Evolutionary conservation across 2,329 filamentous ascomycete species (phyloP), one percentile per base, ranked within the genome.

Genomic region (Penicillium griseofulvum): DNA sequence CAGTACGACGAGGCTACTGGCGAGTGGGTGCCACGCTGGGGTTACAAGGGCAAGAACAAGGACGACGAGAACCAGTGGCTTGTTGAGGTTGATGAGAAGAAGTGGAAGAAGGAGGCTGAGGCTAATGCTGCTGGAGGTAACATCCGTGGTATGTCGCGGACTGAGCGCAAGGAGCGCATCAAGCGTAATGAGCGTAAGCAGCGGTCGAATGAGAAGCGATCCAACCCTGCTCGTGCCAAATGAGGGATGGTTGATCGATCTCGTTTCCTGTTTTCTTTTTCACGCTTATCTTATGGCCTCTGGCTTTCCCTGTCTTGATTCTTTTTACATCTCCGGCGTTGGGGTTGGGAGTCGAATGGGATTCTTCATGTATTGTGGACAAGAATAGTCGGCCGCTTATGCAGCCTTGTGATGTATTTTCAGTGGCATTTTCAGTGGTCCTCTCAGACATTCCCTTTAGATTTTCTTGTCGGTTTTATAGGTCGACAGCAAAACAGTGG

Each of bases 21-120:
- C 62, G 89, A 94, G 72, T 97, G 91, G 91, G 89, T 91, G 71
- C 88, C 90, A 60, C 92, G 91, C 76, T 99, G 93, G 91, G 94
- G 94, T 0, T 96, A 94, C 79, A 89, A 93, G 78, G 92, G 88
- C 58, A 87, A 89, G 73, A 94, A 94, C 75, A 93, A 94, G 80
- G 86, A 87, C 58, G 88, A 84, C 19, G 87, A 95, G 75, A 81
- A 85, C 61, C 87, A 96, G 68, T 96, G 92, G 89, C 79, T 97
- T 65, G 90, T 97, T 56, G 94, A 97, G 83, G 87, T 99, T 51
- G 88, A 96, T 70, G 84, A 88, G 70, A 84, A 88, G 70, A 83
- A 84, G 67, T 87, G 88, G 73, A 84, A 87, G 72, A 85, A 84
- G 70, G 87, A 90, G 76, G 81, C 78, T 37, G 77, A 72, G n/a